Evolutionary conservation across 257 asterid species (phyloP), one percentile per base, ranked within the genome.

Genomic region (Eucommia ulmoides): DNA sequence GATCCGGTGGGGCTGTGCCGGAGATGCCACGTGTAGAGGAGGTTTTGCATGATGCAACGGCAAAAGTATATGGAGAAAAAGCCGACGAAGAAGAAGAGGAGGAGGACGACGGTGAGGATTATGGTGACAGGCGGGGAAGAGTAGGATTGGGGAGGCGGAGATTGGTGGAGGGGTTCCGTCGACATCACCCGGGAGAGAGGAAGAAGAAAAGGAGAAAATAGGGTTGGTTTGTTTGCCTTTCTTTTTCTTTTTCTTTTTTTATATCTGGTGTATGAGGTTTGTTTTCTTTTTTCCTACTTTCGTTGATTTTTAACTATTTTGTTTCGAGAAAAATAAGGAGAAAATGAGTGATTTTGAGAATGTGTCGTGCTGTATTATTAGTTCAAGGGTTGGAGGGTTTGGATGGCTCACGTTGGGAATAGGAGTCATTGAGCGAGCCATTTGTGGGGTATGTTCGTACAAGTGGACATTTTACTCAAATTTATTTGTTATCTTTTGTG

Each of bases 1-100:
- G 67, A 21, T 18, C 61, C 60, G 15, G 60, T 8, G 19, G 79
- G 67, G 35, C 35, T 54, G 22, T 65, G 64, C 7, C 82, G 64
- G 60, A 66, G 41, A 38, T 73, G 80, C 88, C 85, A 75, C 5
- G 89, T 46, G 55, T 75, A 65, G 21, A 79, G 51, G 14, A 82
- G n/a, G 41, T 81, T 78, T 20, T 82, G 81, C 63, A 80, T 46
- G 70, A 83, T 66, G 58, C 86, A 82, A n/a, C 80, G 62, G 35
- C 96, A 86, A 33, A 86, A 86, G 41, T 80, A 82, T 2, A 91
- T 51, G 25, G 83, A 75, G 58, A 79, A 83, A 49, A 91, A 83
- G 1, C 92, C 79, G 12, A 76, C 46, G 38, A 83, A 86, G 67
- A 91, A 81, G 45, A 80, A 69, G 0, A 78, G 20, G 22, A 91